Conservation (phyloP, 2,329 filamentous ascomycete genomes). For the Pseudogymnoascus sp. region DNA sequence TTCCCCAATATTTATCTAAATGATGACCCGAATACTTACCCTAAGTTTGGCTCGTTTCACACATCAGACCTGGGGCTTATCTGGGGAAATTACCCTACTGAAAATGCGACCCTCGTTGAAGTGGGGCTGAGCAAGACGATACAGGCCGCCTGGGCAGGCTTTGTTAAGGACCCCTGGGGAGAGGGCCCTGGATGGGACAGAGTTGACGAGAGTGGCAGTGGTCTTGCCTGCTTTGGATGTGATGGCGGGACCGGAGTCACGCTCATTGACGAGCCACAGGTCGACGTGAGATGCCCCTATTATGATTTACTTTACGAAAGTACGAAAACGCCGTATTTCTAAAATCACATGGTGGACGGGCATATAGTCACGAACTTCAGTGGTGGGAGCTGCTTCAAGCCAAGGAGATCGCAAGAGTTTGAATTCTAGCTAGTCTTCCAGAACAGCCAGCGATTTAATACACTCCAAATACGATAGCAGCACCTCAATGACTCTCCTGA, state of each 20-base stretch:
- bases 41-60: conserved; percentile 26
- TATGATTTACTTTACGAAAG: background rate
- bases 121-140: conserved; percentile 18
- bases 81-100: conserved; percentile 23
- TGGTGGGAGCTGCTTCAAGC: background rate
- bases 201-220: background rate
- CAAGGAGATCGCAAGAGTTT: background rate
- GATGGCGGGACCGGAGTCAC: background rate
- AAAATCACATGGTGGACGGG: background rate
- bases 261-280: background rate
- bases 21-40: background rate
- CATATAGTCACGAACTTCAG: background rate
- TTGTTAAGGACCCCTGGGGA: conserved; percentile 20
- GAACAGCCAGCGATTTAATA: background rate
- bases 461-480: background rate
- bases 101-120: conserved; percentile 18
- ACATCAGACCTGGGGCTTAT: conserved; percentile 26
- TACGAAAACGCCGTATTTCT: background rate
- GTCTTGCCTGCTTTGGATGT: background rate
- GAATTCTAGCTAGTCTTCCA: background rate
- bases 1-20: conserved; percentile 3
- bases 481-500: conserved; percentile 6
- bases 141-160: conserved; percentile 24
- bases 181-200: conserved; percentile 21
- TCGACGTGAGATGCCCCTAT: background rate